Evolutionary conservation across 2,329 filamentous ascomycete species (phyloP), one percentile per base, ranked within the genome.

Genomic region (Drechslerella coelobrocha): DNA sequence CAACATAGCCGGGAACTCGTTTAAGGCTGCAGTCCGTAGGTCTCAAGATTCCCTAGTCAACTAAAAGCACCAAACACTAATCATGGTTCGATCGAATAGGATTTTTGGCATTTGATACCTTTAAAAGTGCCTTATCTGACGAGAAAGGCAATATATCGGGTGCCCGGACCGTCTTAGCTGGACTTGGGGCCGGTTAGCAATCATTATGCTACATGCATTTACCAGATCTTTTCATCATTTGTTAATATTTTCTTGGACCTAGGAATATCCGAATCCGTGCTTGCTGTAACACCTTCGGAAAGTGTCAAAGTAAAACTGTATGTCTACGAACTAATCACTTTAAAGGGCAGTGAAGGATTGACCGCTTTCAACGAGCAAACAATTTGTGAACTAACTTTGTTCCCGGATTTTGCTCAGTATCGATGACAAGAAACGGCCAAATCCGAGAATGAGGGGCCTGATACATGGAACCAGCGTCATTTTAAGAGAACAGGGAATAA

Each of bases 251-350:
- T 4, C 17, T n/a, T n/a, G n/a, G n/a, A n/a, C n/a, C 10, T 37
- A 71, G 66, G 66, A 62, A 90, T 96, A 55, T 97, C 93, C 1
- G 94, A 99, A 81, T 95, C 90, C 2, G 81, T 97, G 55, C 81
- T 99, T 2, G 94, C 94, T 9, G 94, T 99, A 31, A 99, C 94
- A 31, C 94, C 94, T 0, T 97, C 95, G 68, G 94, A 99, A 81
- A 95, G 91, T 77, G 97, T 99, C 81, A 99, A 99, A 83, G 99
- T 94, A 54, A 95, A 95, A 75, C 82, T 99, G 85, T 89, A 78
- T 59, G 82, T 79, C 53, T 50, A 73, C 9, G 10, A 45, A 17
- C 17, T 31, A 6, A 12, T 31, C 12, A 12, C 29, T 6, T 31
- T 31, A 31, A 6, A 6, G 29, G 12, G 29, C 29, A 6, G n/a